Conservation (phyloP, 768 basidiomycete species). For the Leccinellum rugosiceps region DNA sequence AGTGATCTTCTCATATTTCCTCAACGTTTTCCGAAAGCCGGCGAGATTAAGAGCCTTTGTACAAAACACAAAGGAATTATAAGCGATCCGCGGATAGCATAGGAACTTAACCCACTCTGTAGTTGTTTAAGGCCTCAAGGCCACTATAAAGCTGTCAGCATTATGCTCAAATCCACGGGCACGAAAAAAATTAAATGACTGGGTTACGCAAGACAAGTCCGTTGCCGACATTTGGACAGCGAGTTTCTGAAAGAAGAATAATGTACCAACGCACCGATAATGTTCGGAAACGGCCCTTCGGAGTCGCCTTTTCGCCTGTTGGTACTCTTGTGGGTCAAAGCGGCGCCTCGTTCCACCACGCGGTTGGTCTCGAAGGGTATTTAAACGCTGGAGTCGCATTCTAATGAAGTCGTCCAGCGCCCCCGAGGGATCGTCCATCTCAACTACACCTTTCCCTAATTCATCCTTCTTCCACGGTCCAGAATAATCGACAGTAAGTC, state of each 20-base stretch:
- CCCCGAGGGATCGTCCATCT: neutral
- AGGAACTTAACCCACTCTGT: constrained; percentile 55
- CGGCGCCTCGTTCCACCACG: neutral
- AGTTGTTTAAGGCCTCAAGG: constrained; percentile 84
- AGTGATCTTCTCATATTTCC: constrained; percentile 82
- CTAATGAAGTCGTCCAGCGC: neutral
- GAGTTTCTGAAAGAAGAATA: neutral
- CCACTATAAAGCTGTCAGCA: constrained; percentile 43
- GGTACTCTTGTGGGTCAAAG: constrained; percentile 74
- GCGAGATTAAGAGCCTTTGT: constrained; percentile 78
- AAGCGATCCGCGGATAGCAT: neutral
- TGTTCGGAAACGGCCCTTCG: constrained; percentile 82
- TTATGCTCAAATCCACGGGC: neutral
- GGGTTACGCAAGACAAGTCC: neutral
- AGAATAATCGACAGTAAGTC: neutral
- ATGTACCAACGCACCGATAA: constrained; percentile 54
- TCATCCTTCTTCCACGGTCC: neutral
- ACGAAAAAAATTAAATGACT: neutral
- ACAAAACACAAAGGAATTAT: neutral
- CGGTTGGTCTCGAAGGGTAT: neutral
- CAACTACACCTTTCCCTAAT: neutral
- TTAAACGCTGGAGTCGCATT: neutral
- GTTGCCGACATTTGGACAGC: neutral
- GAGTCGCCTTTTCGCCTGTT: constrained; percentile 78
- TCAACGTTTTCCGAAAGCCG: constrained; percentile 83